Evolutionary conservation across 2,329 filamentous ascomycete genomes (phyloP), one percentile per base, ranked within the genome.

Genomic region (Monosporascus ibericus): DNA sequence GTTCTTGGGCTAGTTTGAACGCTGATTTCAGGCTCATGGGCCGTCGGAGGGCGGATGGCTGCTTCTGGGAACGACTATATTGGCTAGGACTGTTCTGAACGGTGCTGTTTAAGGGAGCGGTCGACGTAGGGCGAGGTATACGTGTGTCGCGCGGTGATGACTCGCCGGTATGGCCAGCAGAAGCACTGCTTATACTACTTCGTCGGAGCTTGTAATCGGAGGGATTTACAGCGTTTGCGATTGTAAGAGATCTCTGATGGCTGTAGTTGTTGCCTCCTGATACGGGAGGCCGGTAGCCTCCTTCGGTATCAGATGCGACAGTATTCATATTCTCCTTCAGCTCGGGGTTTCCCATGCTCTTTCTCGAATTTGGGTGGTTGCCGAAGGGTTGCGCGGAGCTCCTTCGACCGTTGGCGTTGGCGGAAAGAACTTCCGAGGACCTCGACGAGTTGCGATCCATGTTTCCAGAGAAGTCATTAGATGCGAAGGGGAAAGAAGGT

Each of bases 21-120:
- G 65, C 65, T 34, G 61, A 60, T 18, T 52, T 60, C 6, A 67
- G 24, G 34, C 52, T 53, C 57, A 65, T 57, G 17, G 65, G 64
- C 47, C 63, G 60, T 49, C 65, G 64, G 62, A 66, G 64, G 20
- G 57, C 55, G 39, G 54, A 48, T 34, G 53, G 52, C 38, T 52
- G 54, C 6, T 27, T 44, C 38, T 52, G 54, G 5, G 38, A 37
- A 6, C 39, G 53, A 44, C 44, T 53, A 36, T 52, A 49, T 18
- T 30, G 49, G 24, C 40, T 47, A 30, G 51, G 50, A 34, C 46
- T 38, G 24, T 36, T 49, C 20, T 44, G 44, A 44, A 54, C 49
- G 8, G 51, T 34, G 15, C 40, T 39, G 18, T 44, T 24, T 47
- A 44, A 48, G 49, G 52, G 37, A 7, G 52, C 49, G 20, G 55